Evolutionary conservation across 2,329 filamentous ascomycete species (phyloP), one percentile per base, ranked within the genome.

Genomic region (Aspergillus tamarii): DNA sequence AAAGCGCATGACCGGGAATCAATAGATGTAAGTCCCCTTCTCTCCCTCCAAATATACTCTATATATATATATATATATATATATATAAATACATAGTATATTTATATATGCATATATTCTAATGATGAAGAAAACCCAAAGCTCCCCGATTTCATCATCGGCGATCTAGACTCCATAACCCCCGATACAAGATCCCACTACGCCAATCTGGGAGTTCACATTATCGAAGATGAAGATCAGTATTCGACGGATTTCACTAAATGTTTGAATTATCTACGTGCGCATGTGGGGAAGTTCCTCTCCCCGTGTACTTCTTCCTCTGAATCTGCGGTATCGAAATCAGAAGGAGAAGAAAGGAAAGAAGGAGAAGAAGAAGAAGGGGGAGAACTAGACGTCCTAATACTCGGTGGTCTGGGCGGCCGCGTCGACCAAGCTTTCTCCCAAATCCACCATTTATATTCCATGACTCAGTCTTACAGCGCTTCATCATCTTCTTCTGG

Each of bases 191-290:
- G 84, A 59, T 72, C 83, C n/a, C 90, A 91, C 78, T 96, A 94
- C 79, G 82, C 85, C 39, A 80, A 82, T 26, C 83, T 84, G 59
- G 77, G 83, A 32, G 85, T 92, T 2, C 73, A 83, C 14, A 83
- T 98, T 59, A 84, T 92, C 67, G 82, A 88, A 70, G 88, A 94
- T 67, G 76, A 83, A n/a, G 92, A 96, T 74, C 92, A 98, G 77
- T 87, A 96, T 70, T 91, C 89, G 23, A 97, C 95, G 32, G 95
- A 99, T 77, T 97, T 98, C 71, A 89, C 87, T 70, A 99, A 99
- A 82, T 92, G 88, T 71, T 86, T 91, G 69, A 83, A 78, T 68
- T 89, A 85, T 78, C 84, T 88, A 66, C 85, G 84, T 55, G 70
- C 57, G 6, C 73, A 76, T 57, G 69, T 66, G 7, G 57, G 61